phyloP scores from a whole-genome alignment of 1,284 basidiomycete genomes.

The Cryptococcus hybrid region DNA sequence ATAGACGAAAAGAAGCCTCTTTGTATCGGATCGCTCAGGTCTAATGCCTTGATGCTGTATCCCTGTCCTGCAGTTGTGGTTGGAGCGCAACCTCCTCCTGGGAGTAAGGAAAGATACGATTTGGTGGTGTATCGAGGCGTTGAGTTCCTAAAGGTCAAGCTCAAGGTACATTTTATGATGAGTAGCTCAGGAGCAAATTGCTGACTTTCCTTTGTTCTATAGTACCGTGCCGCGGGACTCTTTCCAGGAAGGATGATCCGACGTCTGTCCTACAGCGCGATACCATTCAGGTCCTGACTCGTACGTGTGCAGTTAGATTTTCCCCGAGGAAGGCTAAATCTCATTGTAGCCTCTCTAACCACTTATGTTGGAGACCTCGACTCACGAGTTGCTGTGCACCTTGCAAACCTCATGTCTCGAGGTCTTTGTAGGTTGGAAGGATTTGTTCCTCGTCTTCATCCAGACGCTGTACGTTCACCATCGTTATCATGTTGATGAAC shows the following conservation, averaged over 20 bases:
- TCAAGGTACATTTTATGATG: slow-evolving; percentile 52
- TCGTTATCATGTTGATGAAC: neutral
- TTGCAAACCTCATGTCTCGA: slow-evolving; percentile 76
- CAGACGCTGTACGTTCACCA: slow-evolving; percentile 41
- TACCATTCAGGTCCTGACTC: slow-evolving; percentile 76
- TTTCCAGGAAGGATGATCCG: slow-evolving; percentile 54
- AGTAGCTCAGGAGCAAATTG: neutral
- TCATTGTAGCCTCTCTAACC: slow-evolving; percentile 21
- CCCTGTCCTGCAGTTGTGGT: slow-evolving; percentile 69
- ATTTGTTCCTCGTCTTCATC: slow-evolving; percentile 47
- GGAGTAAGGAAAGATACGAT: slow-evolving; percentile 21
- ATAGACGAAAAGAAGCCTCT: slow-evolving; percentile 52
- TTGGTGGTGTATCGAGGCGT: slow-evolving; percentile 46
- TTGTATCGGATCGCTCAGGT: slow-evolving; percentile 81
- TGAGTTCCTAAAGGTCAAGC: slow-evolving; percentile 74
- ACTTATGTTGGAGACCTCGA: slow-evolving; percentile 83
- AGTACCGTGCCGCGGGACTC: slow-evolving; percentile 49
- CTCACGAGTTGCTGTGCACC: slow-evolving; percentile 68
- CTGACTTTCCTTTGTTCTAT: neutral
- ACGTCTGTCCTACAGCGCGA: slow-evolving; percentile 60
- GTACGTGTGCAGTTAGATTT: slow-evolving; percentile 50
- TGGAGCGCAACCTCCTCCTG: slow-evolving; percentile 47
- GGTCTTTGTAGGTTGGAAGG: slow-evolving; percentile 82
- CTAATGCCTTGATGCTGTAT: slow-evolving; percentile 80
- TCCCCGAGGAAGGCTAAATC: slow-evolving; percentile 2